A percentile compares a stretch with the other conserved stretches of the same genome.
Evolutionary conservation across 371 early-diverging fungal genomes (phyloP).

Genomic region (Batrachochytrium dendrobatidis): DNA sequence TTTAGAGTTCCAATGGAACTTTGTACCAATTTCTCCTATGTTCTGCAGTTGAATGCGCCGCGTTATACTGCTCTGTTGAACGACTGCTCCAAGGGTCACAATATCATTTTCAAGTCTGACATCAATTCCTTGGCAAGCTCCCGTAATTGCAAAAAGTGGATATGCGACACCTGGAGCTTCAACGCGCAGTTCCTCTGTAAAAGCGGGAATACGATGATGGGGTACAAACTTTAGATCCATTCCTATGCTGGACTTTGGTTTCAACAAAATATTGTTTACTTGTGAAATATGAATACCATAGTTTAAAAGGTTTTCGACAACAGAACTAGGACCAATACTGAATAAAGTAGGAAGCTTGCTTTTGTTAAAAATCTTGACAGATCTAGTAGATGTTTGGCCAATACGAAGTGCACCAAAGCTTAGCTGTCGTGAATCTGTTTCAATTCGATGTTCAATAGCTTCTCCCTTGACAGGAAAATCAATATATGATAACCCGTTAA

Average conservation of each 20-base stretch:
- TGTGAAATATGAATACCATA: slow-evolving; percentile 20
- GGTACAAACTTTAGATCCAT: slow-evolving; percentile 42
- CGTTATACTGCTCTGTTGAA: slow-evolving; percentile 37
- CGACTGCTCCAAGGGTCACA: slow-evolving; percentile 49
- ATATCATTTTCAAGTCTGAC: slow-evolving; percentile 43
- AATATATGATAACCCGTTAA: slow-evolving; percentile 39
- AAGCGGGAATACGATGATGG: slow-evolving; percentile 34
- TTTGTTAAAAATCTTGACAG: slow-evolving; percentile 38
- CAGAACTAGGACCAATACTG: slow-evolving; percentile 27
- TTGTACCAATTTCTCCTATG: slow-evolving; percentile 45
- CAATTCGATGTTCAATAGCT: slow-evolving; percentile 36
- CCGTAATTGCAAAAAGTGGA: slow-evolving; percentile 35
- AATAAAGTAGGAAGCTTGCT: slow-evolving; percentile 37
- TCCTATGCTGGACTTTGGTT: slow-evolving; percentile 31
- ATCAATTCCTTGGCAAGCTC: slow-evolving; percentile 49
- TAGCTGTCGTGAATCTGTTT: slow-evolving; percentile 27
- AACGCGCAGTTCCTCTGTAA: slow-evolving; percentile 38
- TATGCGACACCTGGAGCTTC: slow-evolving; percentile 32
- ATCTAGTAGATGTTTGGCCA: slow-evolving; percentile 24
- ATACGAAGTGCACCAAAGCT: slow-evolving; percentile 44
- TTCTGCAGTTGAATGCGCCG: slow-evolving; percentile 44
- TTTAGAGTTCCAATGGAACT: slow-evolving; percentile 39
- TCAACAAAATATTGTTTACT: slow-evolving; percentile 19
- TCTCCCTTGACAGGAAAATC: slow-evolving; percentile 33
- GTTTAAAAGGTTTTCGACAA: slow-evolving; percentile 22